Evolutionary conservation across 257 asterid species (phyloP).

Genomic region (Solanum etuberosum): DNA sequence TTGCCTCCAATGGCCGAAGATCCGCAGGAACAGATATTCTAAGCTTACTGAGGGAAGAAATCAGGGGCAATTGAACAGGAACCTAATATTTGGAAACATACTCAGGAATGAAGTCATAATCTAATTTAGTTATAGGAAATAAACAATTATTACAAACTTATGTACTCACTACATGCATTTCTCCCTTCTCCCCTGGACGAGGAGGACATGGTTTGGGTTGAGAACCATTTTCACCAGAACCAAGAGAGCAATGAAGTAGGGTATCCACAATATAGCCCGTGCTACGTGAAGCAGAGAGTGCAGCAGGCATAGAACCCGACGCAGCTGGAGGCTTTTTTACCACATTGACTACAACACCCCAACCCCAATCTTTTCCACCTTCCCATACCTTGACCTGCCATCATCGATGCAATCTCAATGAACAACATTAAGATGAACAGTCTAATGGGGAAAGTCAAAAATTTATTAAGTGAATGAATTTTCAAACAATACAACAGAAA

Average conservation of each 20-base stretch:
- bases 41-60: constrained; percentile 82
- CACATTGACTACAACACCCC: constrained; percentile 98
- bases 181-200: constrained; percentile 85
- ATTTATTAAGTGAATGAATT: neutral
- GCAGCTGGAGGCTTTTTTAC: constrained; percentile 57
- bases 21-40: constrained; percentile 77
- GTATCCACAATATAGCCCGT: constrained; percentile 75
- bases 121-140: neutral
- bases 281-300: constrained; percentile 77
- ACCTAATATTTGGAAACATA: constrained; percentile 36
- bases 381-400: constrained; percentile 82
- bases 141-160: neutral
- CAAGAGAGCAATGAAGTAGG: constrained; percentile 79
- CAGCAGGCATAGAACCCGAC: constrained; percentile 79
- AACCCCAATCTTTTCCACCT: constrained; percentile 98
- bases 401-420: constrained; percentile 9
- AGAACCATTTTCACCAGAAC: constrained; percentile 60
- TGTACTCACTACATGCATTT: constrained; percentile 87
- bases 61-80: constrained; percentile 87
- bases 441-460: neutral
- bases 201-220: constrained; percentile 91
- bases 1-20: constrained; percentile 85
- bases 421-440: neutral
- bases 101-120: neutral
- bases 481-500: neutral